Conservation (phyloP, 202 grass and related monocot species). For the Schoenoplectus triqueter region DNA sequence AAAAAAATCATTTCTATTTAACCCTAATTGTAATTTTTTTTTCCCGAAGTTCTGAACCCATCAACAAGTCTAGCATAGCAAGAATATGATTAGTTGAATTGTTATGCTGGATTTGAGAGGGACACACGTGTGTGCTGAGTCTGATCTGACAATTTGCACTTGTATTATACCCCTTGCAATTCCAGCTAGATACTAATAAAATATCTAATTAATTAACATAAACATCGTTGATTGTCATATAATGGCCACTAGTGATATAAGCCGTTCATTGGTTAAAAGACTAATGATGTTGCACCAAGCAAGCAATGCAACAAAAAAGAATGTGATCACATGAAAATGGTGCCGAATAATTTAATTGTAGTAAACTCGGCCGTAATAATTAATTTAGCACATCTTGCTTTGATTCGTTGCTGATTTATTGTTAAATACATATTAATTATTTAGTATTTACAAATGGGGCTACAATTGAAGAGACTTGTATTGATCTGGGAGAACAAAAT, state of each 20-base stretch:
- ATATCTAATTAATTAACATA: slow-evolving; percentile 14
- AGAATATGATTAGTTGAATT: background rate
- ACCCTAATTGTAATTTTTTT: too few species aligned
- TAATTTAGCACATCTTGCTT: background rate
- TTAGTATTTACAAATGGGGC: background rate
- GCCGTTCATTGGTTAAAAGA: background rate
- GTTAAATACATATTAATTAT: background rate
- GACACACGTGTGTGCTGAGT: slow-evolving; percentile 32
- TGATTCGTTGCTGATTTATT: slow-evolving; percentile 22
- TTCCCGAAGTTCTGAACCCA: too few species aligned
- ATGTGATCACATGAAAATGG: slow-evolving; percentile 27
- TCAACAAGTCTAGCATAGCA: background rate
- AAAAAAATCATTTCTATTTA: too few species aligned
- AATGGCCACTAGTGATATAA: slow-evolving; percentile 22
- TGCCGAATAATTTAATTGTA: background rate
- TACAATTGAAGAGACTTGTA: slow-evolving; percentile 16
- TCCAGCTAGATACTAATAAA: slow-evolving; percentile 8
- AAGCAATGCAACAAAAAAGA: background rate
- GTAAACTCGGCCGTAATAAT: slow-evolving; percentile 25
- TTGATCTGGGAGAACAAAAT: background rate
- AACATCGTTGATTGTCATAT: slow-evolving; percentile 12
- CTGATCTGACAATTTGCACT: slow-evolving; percentile 27
- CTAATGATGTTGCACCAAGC: background rate
- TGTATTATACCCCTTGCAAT: slow-evolving; percentile 11
- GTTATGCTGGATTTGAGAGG: slow-evolving; percentile 4